phyloP scores from a whole-genome alignment of 768 basidiomycete genomes.

The Mycena vulgaris region DNA sequence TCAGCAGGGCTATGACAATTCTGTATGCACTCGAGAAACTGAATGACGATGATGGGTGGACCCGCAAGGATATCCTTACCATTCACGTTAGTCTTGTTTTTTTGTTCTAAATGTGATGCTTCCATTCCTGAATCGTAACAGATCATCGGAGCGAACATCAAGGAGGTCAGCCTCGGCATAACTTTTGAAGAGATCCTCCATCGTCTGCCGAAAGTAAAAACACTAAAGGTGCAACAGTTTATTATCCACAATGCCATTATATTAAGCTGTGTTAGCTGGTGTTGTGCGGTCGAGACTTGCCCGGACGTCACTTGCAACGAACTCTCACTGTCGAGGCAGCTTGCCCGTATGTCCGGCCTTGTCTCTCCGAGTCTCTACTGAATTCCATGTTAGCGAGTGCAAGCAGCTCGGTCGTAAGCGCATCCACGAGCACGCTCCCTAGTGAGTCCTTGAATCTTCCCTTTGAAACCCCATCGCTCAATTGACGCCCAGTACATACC shows the following conservation, averaged over 20 bases:
- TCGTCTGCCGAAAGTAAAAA: conserved; percentile 41
- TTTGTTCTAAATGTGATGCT: not conserved
- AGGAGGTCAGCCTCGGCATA: conserved; percentile 27
- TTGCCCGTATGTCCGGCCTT: conserved; percentile 22
- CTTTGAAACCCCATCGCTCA: not conserved
- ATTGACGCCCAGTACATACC: conserved; percentile 30
- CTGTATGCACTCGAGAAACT: conserved; percentile 51
- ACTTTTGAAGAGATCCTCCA: conserved; percentile 45
- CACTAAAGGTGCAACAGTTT: conserved; percentile 35
- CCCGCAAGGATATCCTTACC: conserved; percentile 46
- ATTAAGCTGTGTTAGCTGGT: conserved; percentile 30
- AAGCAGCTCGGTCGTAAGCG: conserved; percentile 22
- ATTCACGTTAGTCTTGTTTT: conserved; percentile 47
- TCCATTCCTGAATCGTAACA: conserved; percentile 7
- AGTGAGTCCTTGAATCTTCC: conserved; percentile 14
- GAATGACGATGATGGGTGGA: conserved; percentile 48
- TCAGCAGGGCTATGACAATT: conserved; percentile 51
- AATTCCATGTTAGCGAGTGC: conserved; percentile 20
- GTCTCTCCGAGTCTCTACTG: not conserved
- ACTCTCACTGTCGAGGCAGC: not conserved
- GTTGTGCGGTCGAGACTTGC: conserved; percentile 42
- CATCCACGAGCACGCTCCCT: conserved; percentile 20
- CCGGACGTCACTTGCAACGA: not conserved
- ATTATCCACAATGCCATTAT: not conserved
- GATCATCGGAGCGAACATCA: conserved; percentile 40